A percentile compares a stretch with the other conserved stretches of the same genome.
These are phyloP conservation scores for Penicillium nucicola DNA, from an alignment of 495 filamentous ascomycete genomes.

Conservation along the genomic window DNA sequence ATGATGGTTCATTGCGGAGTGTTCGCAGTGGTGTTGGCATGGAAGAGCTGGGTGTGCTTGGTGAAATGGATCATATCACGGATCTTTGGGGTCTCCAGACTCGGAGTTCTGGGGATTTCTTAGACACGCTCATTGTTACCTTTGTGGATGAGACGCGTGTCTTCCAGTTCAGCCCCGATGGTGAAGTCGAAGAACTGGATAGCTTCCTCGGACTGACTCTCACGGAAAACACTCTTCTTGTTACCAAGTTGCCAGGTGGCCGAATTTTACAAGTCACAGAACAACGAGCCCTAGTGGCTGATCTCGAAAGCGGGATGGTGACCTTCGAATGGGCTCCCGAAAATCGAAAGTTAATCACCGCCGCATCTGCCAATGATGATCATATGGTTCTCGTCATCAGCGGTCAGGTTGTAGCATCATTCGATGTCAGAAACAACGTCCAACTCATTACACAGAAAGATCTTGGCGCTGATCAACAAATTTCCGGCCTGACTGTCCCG, in stretches of 20 bases:
- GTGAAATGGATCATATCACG: constrained; percentile 72
- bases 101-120: constrained; percentile 34
- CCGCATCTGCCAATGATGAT: constrained; percentile 68
- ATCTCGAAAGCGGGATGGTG: constrained; percentile 66
- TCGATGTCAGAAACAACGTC: constrained; percentile 60
- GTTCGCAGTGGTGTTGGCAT: constrained; percentile 92
- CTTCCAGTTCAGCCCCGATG: constrained; percentile 70
- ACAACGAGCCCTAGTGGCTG: constrained; percentile 57
- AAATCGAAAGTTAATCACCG: constrained; percentile 61
- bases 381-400: constrained; percentile 69
- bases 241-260: constrained; percentile 56
- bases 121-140: constrained; percentile 75
- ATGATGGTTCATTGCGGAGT: constrained; percentile 81
- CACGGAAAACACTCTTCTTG: constrained; percentile 69
- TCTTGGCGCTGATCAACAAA: constrained; percentile 63
- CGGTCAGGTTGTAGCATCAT: constrained; percentile 62
- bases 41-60: constrained; percentile 80
- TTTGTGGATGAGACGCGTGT: constrained; percentile 81
- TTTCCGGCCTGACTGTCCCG: constrained; percentile 77
- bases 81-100: constrained; percentile 66
- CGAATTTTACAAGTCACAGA: constrained; percentile 78
- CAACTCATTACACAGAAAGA: constrained; percentile 53
- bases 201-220: constrained; percentile 67
- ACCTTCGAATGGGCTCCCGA: constrained; percentile 65
- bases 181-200: constrained; percentile 83